Evolutionary conservation across 768 basidiomycete genomes (phyloP).

Genomic region (Cyathus striatus): DNA sequence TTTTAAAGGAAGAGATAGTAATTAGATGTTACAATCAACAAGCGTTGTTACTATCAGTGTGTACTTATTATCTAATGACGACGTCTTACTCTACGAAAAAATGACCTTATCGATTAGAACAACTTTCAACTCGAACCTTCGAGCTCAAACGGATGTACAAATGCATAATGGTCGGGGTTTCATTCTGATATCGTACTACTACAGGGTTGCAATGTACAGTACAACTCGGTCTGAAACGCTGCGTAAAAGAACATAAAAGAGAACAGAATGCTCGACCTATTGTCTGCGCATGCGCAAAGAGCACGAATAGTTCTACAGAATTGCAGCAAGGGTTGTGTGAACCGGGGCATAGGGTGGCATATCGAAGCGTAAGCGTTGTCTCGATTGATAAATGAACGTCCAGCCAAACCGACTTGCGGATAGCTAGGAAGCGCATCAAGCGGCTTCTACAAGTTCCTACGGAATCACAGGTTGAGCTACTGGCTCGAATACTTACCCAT

Average conservation of each 20-base stretch:
- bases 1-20: no score
- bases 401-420: slow-evolving; percentile 13
- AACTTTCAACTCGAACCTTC: no score
- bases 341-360: slow-evolving; percentile 18
- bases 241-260: slow-evolving; percentile 2
- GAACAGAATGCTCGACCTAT: no score
- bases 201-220: slow-evolving; percentile 33
- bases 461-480: slow-evolving; percentile 8
- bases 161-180: slow-evolving; percentile 37
- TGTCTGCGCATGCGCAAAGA: slow-evolving; percentile 10
- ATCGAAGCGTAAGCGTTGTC: slow-evolving; percentile 15
- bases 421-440: slow-evolving; percentile 22
- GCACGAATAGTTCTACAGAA: slow-evolving; percentile 2
- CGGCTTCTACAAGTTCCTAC: slow-evolving; percentile 15
- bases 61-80: no score
- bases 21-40: no score
- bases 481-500: slow-evolving; percentile 15
- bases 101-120: no score
- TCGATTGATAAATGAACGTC: not conserved
- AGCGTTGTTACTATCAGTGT: no score
- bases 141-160: no score
- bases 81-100: no score
- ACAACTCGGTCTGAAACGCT: slow-evolving; percentile 19
- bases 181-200: slow-evolving; percentile 41
- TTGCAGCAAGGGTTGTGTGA: slow-evolving; percentile 10